These are phyloP conservation scores for Chlorella ohadii DNA, from an alignment of 139 green algal species.

Conservation along the genomic window DNA sequence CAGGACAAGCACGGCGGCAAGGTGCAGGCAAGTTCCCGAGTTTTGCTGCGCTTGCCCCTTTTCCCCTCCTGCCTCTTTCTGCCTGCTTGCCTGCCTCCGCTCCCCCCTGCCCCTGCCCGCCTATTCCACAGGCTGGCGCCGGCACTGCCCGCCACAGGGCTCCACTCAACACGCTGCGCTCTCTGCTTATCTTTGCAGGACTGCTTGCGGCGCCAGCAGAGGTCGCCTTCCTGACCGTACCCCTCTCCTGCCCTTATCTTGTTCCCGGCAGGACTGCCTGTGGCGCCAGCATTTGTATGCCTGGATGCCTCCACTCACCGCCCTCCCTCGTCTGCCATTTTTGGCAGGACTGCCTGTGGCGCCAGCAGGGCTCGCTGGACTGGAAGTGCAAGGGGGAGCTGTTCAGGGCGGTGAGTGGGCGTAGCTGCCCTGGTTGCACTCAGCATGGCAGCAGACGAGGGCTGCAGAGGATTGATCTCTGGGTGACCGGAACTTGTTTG, in stretches of 20 bases:
- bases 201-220: too few relatives aligned
- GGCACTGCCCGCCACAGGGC: neutral
- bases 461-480: too few relatives aligned
- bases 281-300: neutral
- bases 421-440: neutral
- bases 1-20: constrained; percentile 4
- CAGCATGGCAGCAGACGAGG: too few relatives aligned
- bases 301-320: neutral
- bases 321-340: too few relatives aligned
- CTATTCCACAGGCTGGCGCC: neutral
- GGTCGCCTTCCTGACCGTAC: neutral
- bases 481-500: too few relatives aligned
- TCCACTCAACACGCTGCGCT: neutral
- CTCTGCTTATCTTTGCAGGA: too few relatives aligned
- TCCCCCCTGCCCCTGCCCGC: too few relatives aligned
- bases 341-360: constrained; percentile 6
- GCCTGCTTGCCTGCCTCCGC: too few relatives aligned
- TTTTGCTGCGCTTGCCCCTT: neutral
- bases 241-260: too few relatives aligned
- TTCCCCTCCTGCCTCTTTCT: too few relatives aligned
- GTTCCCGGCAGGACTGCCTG: too few relatives aligned
- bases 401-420: neutral
- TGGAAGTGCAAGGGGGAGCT: constrained; percentile 1
- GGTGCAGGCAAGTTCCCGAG: neutral
- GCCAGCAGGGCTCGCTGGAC: neutral